Percentiles rank a stretch among this genome's conserved stretches.
phyloP scores from a whole-genome alignment of 2,329 filamentous ascomycete genomes.

The Aspergillus bombycis region DNA sequence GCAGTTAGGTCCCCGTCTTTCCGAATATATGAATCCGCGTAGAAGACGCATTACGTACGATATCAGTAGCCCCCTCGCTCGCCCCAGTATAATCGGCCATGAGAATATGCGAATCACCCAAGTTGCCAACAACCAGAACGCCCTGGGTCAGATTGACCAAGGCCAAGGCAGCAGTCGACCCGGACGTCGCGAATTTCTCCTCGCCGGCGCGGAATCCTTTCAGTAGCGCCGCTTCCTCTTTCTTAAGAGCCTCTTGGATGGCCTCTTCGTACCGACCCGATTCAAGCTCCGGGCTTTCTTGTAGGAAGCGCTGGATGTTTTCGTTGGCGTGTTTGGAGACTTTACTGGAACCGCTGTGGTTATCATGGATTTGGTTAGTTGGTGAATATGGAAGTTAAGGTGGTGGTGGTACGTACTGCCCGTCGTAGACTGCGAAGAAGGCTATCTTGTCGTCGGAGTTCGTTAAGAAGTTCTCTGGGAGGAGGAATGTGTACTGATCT shows the following conservation, averaged over 20 bases:
- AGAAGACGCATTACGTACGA: not conserved
- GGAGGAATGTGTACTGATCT: slow-evolving; percentile 9
- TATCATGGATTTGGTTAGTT: not conserved
- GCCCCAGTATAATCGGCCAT: not conserved
- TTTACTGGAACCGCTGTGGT: slow-evolving; percentile 6
- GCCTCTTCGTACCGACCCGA: slow-evolving; percentile 7
- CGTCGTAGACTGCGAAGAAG: slow-evolving; percentile 15
- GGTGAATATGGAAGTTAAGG: not conserved
- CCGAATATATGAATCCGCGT: not conserved
- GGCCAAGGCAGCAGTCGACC: slow-evolving; percentile 10
- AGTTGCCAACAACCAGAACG: slow-evolving; percentile 12
- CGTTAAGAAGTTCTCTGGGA: not conserved
- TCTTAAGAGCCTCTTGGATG: slow-evolving; percentile 5
- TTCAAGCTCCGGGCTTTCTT: not conserved
- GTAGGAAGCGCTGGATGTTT: slow-evolving; percentile 1
- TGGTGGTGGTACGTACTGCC: slow-evolving; percentile 8
- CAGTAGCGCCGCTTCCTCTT: slow-evolving; percentile 8
- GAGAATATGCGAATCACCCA: slow-evolving; percentile 15
- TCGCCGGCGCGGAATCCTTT: slow-evolving; percentile 9
- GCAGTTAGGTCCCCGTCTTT: not conserved
- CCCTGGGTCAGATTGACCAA: slow-evolving; percentile 10
- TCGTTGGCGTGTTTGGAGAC: slow-evolving; percentile 8
- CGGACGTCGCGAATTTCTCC: slow-evolving; percentile 5
- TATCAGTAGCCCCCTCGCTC: not conserved
- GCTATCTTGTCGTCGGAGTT: not conserved